Evolutionary conservation across 108 stramenopile genomes (phyloP).

Genomic region (Thalassiosira profunda): DNA sequence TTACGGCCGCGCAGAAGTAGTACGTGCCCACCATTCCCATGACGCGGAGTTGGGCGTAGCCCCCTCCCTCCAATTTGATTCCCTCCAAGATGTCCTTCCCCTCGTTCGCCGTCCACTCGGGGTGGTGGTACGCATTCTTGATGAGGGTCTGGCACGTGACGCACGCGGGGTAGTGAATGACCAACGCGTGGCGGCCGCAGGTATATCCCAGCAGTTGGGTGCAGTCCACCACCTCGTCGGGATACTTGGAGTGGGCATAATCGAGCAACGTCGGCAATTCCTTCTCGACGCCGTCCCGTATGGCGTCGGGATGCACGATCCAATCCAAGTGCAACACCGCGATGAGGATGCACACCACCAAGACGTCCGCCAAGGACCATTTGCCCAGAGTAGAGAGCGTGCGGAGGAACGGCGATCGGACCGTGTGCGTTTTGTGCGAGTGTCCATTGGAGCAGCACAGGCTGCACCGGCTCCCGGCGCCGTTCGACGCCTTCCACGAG

Average conservation of each 20-base stretch:
- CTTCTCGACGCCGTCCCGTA: constrained; percentile 58
- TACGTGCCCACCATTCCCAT: constrained; percentile 82
- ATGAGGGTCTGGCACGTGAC: constrained; percentile 64
- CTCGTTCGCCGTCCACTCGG: constrained; percentile 57
- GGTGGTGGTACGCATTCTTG: constrained; percentile 56
- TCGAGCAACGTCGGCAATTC: constrained; percentile 60
- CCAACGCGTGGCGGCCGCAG: constrained; percentile 49
- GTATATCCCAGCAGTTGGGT: constrained; percentile 48
- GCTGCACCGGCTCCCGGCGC: background rate
- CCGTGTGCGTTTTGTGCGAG: constrained; percentile 8
- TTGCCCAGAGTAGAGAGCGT: constrained; percentile 79
- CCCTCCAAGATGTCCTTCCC: constrained; percentile 62
- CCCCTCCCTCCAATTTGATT: constrained; percentile 67
- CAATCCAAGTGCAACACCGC: constrained; percentile 85
- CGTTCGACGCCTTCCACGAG: background rate
- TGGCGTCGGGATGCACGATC: constrained; percentile 67
- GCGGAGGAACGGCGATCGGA: constrained; percentile 60
- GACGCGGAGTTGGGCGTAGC: constrained; percentile 64
- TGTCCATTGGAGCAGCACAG: constrained; percentile 28
- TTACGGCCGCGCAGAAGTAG: constrained; percentile 82
- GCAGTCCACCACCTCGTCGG: constrained; percentile 54
- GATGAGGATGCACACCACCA: constrained; percentile 90
- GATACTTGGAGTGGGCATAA: constrained; percentile 49
- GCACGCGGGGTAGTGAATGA: constrained; percentile 51
- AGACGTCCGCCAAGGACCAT: constrained; percentile 84